phyloP scores from a whole-genome alignment of 139 green algal genomes.

The Picochlorum sp. region DNA sequence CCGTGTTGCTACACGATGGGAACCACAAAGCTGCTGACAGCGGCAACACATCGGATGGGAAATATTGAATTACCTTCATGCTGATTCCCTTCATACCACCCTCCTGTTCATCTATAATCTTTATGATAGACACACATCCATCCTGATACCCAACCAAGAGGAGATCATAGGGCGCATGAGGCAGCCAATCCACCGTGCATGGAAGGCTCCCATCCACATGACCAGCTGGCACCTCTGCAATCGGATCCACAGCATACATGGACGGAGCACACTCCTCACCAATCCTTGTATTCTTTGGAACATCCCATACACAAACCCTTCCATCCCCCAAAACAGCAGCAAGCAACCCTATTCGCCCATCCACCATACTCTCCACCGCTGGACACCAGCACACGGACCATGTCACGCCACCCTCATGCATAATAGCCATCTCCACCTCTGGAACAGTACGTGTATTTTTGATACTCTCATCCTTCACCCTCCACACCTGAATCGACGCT shows the following conservation, averaged over 20 bases:
- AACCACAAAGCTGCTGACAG: slow-evolving; percentile 21
- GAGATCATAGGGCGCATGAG: slow-evolving; percentile 33
- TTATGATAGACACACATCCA: slow-evolving; percentile 33
- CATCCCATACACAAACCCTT: slow-evolving; percentile 31
- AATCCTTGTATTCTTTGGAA: slow-evolving; percentile 21
- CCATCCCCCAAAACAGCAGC: slow-evolving; percentile 48
- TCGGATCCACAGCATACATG: slow-evolving; percentile 7
- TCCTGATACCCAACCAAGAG: slow-evolving; percentile 56
- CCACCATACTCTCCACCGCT: background rate
- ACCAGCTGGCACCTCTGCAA: background rate
- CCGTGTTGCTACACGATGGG: background rate
- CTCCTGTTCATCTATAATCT: background rate
- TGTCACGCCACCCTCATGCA: slow-evolving; percentile 38
- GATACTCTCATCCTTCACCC: slow-evolving; percentile 8
- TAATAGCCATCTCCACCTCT: slow-evolving; percentile 22
- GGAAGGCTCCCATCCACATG: slow-evolving; percentile 32
- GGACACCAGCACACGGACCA: slow-evolving; percentile 53
- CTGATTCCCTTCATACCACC: background rate
- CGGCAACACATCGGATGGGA: slow-evolving; percentile 15
- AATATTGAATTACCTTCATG: slow-evolving; percentile 2
- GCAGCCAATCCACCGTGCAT: slow-evolving; percentile 44
- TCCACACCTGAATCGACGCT: slow-evolving; percentile 45
- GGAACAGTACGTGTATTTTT: background rate
- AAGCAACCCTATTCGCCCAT: slow-evolving; percentile 38
- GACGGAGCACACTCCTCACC: background rate